phyloP scores from a whole-genome alignment of 768 basidiomycete genomes.

The Serpula lacrymans region DNA sequence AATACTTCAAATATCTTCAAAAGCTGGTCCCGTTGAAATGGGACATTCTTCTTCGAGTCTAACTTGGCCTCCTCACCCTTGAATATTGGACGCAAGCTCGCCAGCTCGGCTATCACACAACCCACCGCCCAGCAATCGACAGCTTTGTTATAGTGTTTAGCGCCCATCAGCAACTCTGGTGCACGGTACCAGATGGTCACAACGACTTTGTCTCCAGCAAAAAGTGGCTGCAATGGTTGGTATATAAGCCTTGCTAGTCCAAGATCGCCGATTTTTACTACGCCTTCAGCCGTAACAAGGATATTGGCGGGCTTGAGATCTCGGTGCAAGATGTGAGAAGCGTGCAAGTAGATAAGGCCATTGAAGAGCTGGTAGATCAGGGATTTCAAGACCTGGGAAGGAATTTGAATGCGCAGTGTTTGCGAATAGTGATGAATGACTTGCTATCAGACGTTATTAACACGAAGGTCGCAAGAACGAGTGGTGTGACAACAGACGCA shows the following conservation, averaged over 20 bases:
- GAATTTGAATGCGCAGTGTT: conserved; percentile 74
- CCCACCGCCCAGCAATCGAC: conserved; percentile 98
- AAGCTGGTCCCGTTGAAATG: conserved; percentile 95
- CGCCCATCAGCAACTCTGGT: conserved; percentile 92
- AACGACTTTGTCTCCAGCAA: conserved; percentile 95
- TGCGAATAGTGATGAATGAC: conserved; percentile 98
- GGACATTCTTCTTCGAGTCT: conserved; percentile 95
- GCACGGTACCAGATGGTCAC: conserved; percentile 99
- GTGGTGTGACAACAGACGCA: conserved; percentile 34
- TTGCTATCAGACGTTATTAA: conserved; percentile 56
- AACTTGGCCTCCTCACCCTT: conserved; percentile 99
- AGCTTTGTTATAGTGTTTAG: conserved; percentile 96
- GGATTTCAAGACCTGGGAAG: conserved; percentile 81
- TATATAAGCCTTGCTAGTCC: conserved; percentile 91
- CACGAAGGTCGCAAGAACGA: neutral
- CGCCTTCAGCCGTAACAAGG: conserved; percentile 82
- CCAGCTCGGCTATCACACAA: conserved; percentile 94
- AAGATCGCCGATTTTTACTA: conserved; percentile 98
- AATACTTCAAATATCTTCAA: conserved; percentile 94
- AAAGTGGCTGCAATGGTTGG: conserved; percentile 87
- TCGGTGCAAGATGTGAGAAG: conserved; percentile 91
- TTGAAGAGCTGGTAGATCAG: conserved; percentile 92
- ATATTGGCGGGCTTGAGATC: conserved; percentile 99
- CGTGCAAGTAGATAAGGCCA: conserved; percentile 92
- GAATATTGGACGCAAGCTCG: conserved; percentile 93